A percentile compares a stretch with the other conserved stretches of the same genome.
These are phyloP conservation scores for Echites panduratus DNA, from an alignment of 257 asterid genomes.

Conservation along the genomic window DNA sequence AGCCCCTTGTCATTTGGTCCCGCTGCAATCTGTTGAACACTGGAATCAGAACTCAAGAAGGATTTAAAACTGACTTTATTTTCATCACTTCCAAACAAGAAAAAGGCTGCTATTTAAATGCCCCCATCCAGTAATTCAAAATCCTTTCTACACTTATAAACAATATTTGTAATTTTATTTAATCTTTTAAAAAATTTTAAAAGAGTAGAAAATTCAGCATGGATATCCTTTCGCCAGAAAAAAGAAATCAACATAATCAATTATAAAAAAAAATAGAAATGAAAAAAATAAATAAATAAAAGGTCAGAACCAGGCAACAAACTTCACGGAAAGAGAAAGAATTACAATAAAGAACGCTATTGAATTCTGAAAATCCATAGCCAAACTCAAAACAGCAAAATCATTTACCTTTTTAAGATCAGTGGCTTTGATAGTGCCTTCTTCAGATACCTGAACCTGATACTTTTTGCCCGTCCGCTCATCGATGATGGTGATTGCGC, in stretches of 20 bases:
- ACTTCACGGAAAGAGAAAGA: background rate
- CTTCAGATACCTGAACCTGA: slow-evolving; percentile 77
- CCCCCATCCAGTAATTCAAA: background rate
- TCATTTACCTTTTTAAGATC: slow-evolving; percentile 80
- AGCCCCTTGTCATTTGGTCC: slow-evolving; percentile 87
- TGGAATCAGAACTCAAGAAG: slow-evolving; percentile 20
- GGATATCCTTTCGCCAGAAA: too few relatives aligned
- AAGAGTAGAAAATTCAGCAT: background rate
- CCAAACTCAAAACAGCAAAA: background rate
- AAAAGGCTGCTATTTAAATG: background rate
- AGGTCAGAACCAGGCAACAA: background rate
- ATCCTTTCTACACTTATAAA: too few relatives aligned
- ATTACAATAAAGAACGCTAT: background rate
- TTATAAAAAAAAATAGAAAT: background rate
- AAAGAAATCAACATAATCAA: background rate
- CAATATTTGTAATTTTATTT: too few relatives aligned
- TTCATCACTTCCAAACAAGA: background rate
- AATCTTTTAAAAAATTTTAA: too few relatives aligned
- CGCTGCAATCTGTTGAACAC: slow-evolving; percentile 52
- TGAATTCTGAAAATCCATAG: background rate
- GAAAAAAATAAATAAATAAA: background rate
- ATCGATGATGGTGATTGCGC: slow-evolving; percentile 60
- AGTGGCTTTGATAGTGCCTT: slow-evolving; percentile 83
- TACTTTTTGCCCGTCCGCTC: slow-evolving; percentile 76
- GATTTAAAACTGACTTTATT: background rate